These are phyloP conservation scores for Blumeria graminis DNA, from an alignment of 2,329 filamentous ascomycete species.

Conservation along the genomic window DNA sequence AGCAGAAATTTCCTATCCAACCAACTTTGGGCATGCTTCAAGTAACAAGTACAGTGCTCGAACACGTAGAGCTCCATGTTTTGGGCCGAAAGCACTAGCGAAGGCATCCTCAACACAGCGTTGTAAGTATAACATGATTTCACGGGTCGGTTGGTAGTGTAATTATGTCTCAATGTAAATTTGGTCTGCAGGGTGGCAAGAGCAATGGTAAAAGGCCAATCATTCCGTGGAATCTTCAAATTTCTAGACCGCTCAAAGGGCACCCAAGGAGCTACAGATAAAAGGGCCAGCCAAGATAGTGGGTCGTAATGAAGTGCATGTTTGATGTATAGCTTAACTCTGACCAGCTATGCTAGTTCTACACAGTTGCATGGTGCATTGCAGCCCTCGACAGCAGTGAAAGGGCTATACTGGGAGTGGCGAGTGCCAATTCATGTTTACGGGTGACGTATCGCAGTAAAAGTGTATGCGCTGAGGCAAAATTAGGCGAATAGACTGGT, in stretches of 20 bases:
- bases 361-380: too few relatives aligned
- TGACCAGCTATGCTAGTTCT: too few relatives aligned
- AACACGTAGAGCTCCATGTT: constrained; percentile 18
- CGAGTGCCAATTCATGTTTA: too few relatives aligned
- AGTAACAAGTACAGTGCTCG: background rate
- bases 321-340: constrained; percentile 9
- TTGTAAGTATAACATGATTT: constrained; percentile 40
- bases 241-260: constrained; percentile 21
- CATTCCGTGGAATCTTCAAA: constrained; percentile 58
- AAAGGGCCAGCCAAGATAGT: constrained; percentile 50
- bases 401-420: too few relatives aligned
- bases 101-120: constrained; percentile 47
- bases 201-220: constrained; percentile 78
- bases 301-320: constrained; percentile 44
- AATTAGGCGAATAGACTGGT: too few relatives aligned
- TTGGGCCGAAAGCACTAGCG: constrained; percentile 22
- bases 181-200: constrained; percentile 90
- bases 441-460: too few relatives aligned
- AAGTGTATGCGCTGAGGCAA: too few relatives aligned
- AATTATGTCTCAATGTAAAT: constrained; percentile 45
- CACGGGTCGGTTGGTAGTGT: constrained; percentile 35
- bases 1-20: constrained; percentile 81
- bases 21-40: constrained; percentile 22
- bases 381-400: too few relatives aligned
- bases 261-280: too few relatives aligned